phyloP scores from a whole-genome alignment of 768 basidiomycete genomes.

The Tulasnella sp. region DNA sequence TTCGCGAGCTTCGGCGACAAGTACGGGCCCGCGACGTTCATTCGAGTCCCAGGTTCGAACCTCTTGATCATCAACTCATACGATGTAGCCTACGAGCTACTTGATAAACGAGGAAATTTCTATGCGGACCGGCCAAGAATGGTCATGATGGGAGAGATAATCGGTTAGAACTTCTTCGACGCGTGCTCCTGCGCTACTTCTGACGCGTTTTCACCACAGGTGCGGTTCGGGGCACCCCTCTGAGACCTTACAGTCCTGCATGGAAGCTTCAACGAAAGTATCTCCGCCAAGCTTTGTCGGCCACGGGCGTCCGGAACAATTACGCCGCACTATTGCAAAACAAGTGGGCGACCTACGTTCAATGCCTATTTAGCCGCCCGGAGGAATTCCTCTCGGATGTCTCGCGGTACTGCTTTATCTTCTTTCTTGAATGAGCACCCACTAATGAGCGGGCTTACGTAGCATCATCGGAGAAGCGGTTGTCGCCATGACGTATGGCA shows the following conservation, averaged over 20 bases:
- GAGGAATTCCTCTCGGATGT: not conserved
- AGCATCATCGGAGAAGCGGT: not conserved
- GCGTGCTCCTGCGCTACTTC: not conserved
- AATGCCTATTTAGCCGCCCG: not conserved
- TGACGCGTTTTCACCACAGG: not conserved
- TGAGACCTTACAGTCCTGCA: not conserved
- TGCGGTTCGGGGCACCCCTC: not conserved
- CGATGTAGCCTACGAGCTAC: slow-evolving; percentile 34
- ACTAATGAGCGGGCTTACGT: not conserved
- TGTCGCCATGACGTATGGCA: not conserved
- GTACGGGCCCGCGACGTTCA: slow-evolving; percentile 19
- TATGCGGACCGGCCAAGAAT: slow-evolving; percentile 37
- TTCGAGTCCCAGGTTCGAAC: slow-evolving; percentile 18
- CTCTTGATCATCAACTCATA: slow-evolving; percentile 30
- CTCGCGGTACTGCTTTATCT: not conserved
- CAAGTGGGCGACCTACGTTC: not conserved
- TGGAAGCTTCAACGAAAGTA: not conserved
- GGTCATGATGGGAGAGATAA: slow-evolving; percentile 27
- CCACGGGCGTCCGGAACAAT: not conserved
- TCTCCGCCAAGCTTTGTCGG: not conserved
- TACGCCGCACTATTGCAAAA: not conserved
- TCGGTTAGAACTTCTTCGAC: not conserved
- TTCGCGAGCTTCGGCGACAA: slow-evolving; percentile 18
- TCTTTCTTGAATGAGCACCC: not conserved
- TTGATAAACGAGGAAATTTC: slow-evolving; percentile 35